Percentiles rank a stretch among this genome's conserved stretches.
Evolutionary conservation across 2,329 filamentous ascomycete species (phyloP).

Genomic region (Pseudocercospora eumusae): DNA sequence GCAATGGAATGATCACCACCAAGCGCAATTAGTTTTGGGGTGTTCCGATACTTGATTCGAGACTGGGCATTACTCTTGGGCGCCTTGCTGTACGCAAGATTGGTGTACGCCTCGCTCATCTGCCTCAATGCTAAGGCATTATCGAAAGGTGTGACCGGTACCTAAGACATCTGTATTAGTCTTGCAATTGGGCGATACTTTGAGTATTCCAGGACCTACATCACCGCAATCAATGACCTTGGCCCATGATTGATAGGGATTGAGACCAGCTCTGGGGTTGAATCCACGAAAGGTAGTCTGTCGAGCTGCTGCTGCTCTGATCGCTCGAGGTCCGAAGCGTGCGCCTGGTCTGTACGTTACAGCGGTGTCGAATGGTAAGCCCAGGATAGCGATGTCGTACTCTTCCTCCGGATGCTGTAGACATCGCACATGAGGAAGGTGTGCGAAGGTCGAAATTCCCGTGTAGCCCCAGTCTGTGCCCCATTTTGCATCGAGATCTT

Average conservation of each 20-base stretch:
- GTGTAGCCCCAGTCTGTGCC: slow-evolving; percentile 39
- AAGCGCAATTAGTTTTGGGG: slow-evolving; percentile 51
- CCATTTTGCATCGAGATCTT: slow-evolving; percentile 37
- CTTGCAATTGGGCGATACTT: background rate
- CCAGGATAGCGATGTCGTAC: slow-evolving; percentile 79
- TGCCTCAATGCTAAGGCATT: slow-evolving; percentile 78
- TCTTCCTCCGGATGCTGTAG: slow-evolving; percentile 48
- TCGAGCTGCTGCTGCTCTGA: slow-evolving; percentile 68
- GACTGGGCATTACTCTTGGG: slow-evolving; percentile 43
- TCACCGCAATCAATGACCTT: slow-evolving; percentile 85
- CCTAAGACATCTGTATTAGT: background rate
- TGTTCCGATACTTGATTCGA: slow-evolving; percentile 45
- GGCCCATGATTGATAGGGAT: slow-evolving; percentile 80
- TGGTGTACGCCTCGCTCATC: slow-evolving; percentile 78
- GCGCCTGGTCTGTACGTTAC: slow-evolving; percentile 78
- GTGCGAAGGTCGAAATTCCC: slow-evolving; percentile 45
- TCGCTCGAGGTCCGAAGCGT: slow-evolving; percentile 71
- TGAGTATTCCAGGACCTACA: slow-evolving; percentile 48
- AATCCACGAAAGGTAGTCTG: slow-evolving; percentile 79
- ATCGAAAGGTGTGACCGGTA: slow-evolving; percentile 78
- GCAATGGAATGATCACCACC: slow-evolving; percentile 56
- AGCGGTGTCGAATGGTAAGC: slow-evolving; percentile 70
- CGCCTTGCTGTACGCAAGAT: slow-evolving; percentile 58
- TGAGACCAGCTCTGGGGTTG: slow-evolving; percentile 79
- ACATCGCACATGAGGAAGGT: slow-evolving; percentile 52